Conservation (phyloP, 306 rosid species). For the Quercus robur region DNA sequence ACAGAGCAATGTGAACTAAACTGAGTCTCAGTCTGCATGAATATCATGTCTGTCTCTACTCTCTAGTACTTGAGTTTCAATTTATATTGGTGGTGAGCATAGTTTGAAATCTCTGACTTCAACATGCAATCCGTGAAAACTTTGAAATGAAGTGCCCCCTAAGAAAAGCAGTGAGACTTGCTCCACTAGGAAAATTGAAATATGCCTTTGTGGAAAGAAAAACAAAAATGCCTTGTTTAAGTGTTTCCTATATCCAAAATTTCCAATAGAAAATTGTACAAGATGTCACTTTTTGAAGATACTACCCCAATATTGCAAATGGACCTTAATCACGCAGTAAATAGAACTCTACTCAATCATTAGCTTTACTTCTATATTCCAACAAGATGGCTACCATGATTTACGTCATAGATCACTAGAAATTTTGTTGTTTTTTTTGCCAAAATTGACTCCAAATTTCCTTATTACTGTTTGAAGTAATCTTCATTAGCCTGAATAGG, state of each 20-base stretch:
- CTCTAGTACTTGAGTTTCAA: too few species aligned
- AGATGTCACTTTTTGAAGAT: background rate
- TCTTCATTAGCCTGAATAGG: background rate
- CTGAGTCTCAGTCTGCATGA: too few species aligned
- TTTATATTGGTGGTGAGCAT: background rate
- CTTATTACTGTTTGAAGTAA: background rate
- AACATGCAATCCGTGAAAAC: background rate
- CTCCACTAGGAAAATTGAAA: background rate
- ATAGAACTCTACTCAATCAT: background rate
- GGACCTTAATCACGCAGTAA: background rate
- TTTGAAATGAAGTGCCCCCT: background rate
- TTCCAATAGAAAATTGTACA: background rate
- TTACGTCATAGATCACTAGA: background rate
- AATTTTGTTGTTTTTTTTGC: too few species aligned
- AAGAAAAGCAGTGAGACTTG: background rate
- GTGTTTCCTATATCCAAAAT: background rate
- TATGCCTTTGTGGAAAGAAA: background rate
- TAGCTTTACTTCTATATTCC: too few species aligned
- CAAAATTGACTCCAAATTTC: background rate
- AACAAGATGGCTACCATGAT: background rate
- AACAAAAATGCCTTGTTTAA: background rate
- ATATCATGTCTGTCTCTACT: too few species aligned
- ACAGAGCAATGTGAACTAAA: too few species aligned
- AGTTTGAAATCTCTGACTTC: background rate
- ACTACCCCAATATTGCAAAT: background rate